phyloP scores from a whole-genome alignment of 1,284 basidiomycete species.

The Dichomitus squalens region DNA sequence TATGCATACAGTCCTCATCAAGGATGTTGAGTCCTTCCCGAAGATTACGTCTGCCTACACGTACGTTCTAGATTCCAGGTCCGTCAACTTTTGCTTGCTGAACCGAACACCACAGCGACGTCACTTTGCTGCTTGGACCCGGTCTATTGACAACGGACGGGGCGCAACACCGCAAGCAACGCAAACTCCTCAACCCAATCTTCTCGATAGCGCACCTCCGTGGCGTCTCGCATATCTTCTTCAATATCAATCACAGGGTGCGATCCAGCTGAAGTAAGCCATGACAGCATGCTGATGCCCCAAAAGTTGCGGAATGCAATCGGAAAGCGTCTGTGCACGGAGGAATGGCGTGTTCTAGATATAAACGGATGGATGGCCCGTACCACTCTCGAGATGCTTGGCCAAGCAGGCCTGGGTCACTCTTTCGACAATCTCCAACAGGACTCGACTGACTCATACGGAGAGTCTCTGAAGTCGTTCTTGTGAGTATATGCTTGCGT shows the following conservation, averaged over 20 bases:
- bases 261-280: background rate
- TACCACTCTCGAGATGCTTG: constrained; percentile 42
- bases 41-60: constrained; percentile 9
- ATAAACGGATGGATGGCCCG: constrained; percentile 39
- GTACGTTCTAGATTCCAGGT: constrained; percentile 1
- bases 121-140: constrained; percentile 20
- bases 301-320: constrained; percentile 25
- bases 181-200: constrained; percentile 20
- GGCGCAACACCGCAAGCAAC: constrained; percentile 16
- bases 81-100: background rate
- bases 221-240: constrained; percentile 16
- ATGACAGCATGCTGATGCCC: too few species aligned
- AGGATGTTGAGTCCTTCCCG: constrained; percentile 12
- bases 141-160: constrained; percentile 21
- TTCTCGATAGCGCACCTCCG: constrained; percentile 21
- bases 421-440: constrained; percentile 38
- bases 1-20: constrained; percentile 13
- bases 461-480: constrained; percentile 26
- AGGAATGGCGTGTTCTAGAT: constrained; percentile 30
- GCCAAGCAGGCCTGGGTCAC: constrained; percentile 41
- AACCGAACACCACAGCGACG: constrained; percentile 5
- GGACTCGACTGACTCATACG: constrained; percentile 32
- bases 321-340: constrained; percentile 20
- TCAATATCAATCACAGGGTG: constrained; percentile 14
- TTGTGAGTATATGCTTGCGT: too few species aligned